Evolutionary conservation across 768 basidiomycete species (phyloP), one percentile per base, ranked within the genome.

Genomic region (Boletus pseudo-olivaceus): DNA sequence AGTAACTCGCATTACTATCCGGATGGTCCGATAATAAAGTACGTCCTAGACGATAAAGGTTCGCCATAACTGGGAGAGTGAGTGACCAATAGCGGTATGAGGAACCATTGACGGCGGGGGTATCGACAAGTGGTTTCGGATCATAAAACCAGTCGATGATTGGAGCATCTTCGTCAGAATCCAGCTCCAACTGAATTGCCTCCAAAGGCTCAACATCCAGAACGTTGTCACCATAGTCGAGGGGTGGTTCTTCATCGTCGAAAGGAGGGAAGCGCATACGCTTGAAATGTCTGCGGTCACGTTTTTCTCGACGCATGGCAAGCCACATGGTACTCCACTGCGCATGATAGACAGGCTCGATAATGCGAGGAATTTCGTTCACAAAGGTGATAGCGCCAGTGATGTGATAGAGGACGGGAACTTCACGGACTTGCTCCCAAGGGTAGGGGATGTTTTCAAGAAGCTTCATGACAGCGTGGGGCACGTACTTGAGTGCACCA

Each of bases 301-400:
- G 84, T 78, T 99, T 99, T 76, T 99, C 97, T 57, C 97, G 78
- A 56, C 97, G 82, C 97, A 99, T 99, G 11, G 97, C 96, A 43
- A 99, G 78, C 97, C 97, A 99, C 97, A 99, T 99, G 6, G 92
- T 90, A 68, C 93, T 95, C 97, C 97, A 99, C 66, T 98, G 97
- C 1, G 97, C 93, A 70, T 99, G 97, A 72, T 97, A 98, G 10
- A 99, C 83, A 7, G 97, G 97, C 70, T 98, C 97, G 57, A 98
- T 90, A 62, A 99, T 84, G 44, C 93, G 88, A 40, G 97, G 97
- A 37, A 98, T 89, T 72, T 98, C 94, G 75, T 98, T 98, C 62
- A 99, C 97, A 66, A 99, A 99, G 3, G 97, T 98, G 73, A 99
- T 99, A 38, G 97, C 97, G 59, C 97, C 97, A 9, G 97, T 98